These are phyloP conservation scores for Lepidium sativum DNA, from an alignment of 345 rosid species.

Conservation along the genomic window DNA sequence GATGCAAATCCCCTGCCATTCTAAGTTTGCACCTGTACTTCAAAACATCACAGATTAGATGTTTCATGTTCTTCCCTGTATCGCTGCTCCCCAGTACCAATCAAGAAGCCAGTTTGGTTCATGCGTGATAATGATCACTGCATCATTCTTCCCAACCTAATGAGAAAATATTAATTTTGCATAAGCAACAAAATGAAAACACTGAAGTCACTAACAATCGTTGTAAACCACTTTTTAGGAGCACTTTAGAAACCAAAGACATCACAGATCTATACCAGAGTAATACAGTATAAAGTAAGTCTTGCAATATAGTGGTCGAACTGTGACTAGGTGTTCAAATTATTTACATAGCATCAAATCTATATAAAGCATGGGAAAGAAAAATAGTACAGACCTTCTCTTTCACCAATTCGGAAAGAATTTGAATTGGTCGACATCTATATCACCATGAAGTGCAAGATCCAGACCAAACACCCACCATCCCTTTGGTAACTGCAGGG, in stretches of 20 bases:
- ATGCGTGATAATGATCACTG: constrained; percentile 81
- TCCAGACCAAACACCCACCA: constrained; percentile 99
- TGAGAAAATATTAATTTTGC: not conserved
- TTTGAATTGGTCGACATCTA: constrained; percentile 97
- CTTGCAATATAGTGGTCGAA: not conserved
- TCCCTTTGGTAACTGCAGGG: constrained; percentile 80
- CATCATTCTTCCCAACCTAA: constrained; percentile 70
- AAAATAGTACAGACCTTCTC: constrained; percentile 48
- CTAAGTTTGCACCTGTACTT: constrained; percentile 91
- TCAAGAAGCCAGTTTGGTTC: constrained; percentile 99
- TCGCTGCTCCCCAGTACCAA: constrained; percentile 77
- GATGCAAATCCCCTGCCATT: constrained; percentile 96
- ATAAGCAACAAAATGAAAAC: not conserved
- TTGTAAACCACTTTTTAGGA: not conserved
- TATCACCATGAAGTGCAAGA: constrained; percentile 93
- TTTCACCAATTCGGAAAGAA: constrained; percentile 74
- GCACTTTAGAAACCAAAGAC: not conserved
- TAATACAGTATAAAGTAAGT: not conserved
- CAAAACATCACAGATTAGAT: constrained; percentile 70
- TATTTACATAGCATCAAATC: too few relatives aligned
- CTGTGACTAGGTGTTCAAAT: too few relatives aligned
- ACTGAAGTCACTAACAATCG: not conserved
- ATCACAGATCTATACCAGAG: not conserved
- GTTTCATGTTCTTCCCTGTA: constrained; percentile 77
- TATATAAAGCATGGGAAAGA: not conserved